These are phyloP conservation scores for Bruguiera hainesii DNA, from an alignment of 441 rosid genomes.

Conservation along the genomic window DNA sequence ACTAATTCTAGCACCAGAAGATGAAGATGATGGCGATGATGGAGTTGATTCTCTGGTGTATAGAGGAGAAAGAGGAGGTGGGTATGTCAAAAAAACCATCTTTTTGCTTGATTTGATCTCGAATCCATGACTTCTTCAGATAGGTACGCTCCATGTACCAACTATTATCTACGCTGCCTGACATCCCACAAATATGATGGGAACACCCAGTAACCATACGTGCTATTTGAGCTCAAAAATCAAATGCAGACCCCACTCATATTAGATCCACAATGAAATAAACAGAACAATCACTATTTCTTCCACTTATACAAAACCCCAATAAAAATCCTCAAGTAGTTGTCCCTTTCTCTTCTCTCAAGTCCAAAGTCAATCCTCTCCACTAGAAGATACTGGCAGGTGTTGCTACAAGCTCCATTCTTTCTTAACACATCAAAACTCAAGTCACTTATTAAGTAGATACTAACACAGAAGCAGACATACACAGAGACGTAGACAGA, in stretches of 20 bases:
- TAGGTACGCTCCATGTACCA: constrained; percentile 42
- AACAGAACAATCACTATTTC: constrained; percentile 2
- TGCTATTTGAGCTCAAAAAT: constrained; percentile 18
- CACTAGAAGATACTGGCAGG: constrained; percentile 8
- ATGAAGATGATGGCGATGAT: constrained; percentile 34
- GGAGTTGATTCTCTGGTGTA: constrained; percentile 38
- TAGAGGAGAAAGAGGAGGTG: constrained; percentile 51
- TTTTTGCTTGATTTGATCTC: constrained; percentile 52
- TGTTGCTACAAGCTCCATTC: constrained; percentile 13
- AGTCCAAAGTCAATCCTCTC: constrained; percentile 10
- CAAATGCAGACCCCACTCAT: constrained; percentile 23
- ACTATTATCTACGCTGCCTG: constrained; percentile 27
- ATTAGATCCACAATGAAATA: constrained; percentile 9
- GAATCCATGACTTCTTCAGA: constrained; percentile 72
- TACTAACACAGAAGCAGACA: constrained; percentile 25
- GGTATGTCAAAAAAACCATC: constrained; percentile 55
- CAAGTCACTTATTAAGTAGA: constrained; percentile 6
- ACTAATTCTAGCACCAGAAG: constrained; percentile 64
- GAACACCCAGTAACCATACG: constrained; percentile 30
- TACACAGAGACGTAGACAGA: constrained; percentile 12
- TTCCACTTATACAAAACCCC: not conserved
- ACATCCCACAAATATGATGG: constrained; percentile 34
- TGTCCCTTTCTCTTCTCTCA: not conserved
- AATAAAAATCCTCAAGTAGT: constrained; percentile 19
- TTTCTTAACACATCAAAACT: not conserved